Evolutionary conservation across 192 early-diverging fungal species (phyloP).

Genomic region (Umbelopsis ramanniana): DNA sequence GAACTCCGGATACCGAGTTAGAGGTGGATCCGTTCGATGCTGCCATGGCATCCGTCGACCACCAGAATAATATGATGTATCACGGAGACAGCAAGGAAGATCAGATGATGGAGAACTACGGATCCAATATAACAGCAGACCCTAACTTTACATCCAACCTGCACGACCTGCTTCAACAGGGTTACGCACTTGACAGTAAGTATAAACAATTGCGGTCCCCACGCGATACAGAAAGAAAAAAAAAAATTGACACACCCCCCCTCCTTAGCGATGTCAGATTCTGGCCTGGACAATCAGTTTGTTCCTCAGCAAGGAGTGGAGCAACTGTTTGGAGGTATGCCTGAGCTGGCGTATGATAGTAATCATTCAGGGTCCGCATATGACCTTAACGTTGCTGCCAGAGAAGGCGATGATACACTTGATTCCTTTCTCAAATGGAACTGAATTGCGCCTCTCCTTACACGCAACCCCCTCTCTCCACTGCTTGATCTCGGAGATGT

Average conservation of each 20-base stretch:
- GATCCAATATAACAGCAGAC: background rate
- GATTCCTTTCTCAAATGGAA: slow-evolving; percentile 21
- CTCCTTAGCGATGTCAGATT: background rate
- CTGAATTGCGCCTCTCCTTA: background rate
- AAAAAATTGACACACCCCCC: too few relatives aligned
- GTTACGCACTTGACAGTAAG: slow-evolving; percentile 7
- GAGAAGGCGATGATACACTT: slow-evolving; percentile 12
- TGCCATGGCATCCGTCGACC: background rate
- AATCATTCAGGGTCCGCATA: background rate
- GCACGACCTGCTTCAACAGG: slow-evolving; percentile 11
- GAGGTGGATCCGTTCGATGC: slow-evolving; percentile 26
- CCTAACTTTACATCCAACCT: slow-evolving; percentile 13
- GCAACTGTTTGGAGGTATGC: slow-evolving; percentile 13
- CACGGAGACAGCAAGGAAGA: background rate
- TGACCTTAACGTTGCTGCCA: background rate
- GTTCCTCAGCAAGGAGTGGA: slow-evolving; percentile 13
- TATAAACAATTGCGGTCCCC: background rate
- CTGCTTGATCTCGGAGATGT: background rate
- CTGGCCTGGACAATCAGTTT: slow-evolving; percentile 13
- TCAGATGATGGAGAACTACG: slow-evolving; percentile 9
- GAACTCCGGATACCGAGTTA: slow-evolving; percentile 24
- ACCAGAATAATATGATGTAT: background rate
- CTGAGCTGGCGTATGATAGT: background rate
- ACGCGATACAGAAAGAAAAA: background rate
- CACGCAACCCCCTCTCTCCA: background rate